Conservation (phyloP, 768 basidiomycete genomes). For the Psilocybe subaeruginosa region DNA sequence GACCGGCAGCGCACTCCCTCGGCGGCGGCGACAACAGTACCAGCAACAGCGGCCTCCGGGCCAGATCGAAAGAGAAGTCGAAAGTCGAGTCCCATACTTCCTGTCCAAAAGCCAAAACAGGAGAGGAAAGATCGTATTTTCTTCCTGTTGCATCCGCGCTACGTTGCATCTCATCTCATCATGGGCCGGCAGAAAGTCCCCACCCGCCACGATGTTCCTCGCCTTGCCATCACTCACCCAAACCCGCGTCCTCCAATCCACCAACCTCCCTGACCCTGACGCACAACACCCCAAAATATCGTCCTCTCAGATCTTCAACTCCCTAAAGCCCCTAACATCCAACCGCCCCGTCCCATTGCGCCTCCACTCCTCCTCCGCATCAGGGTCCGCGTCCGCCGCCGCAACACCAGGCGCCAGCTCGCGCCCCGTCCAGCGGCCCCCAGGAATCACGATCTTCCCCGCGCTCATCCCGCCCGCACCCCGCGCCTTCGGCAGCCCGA, state of each 20-base stretch:
- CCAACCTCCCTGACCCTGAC: not conserved
- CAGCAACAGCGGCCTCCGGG: no score
- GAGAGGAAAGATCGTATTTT: no score
- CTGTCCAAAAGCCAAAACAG: no score
- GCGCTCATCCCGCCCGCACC: slow-evolving; percentile 14
- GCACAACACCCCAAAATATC: not conserved
- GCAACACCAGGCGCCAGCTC: slow-evolving; percentile 20
- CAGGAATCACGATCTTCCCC: slow-evolving; percentile 72
- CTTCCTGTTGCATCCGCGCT: no score
- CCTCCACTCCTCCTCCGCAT: slow-evolving; percentile 55
- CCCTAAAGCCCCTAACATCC: slow-evolving; percentile 78
- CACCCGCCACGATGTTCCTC: no score
- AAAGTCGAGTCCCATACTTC: no score
- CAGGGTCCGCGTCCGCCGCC: slow-evolving; percentile 38
- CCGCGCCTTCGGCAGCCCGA: slow-evolving; percentile 65
- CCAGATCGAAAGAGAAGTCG: no score
- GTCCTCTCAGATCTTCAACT: slow-evolving; percentile 60
- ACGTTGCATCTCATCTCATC: no score
- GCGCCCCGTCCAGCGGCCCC: slow-evolving; percentile 47
- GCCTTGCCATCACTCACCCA: no score
- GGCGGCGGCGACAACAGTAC: no score
- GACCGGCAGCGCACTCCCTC: no score
- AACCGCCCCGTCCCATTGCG: slow-evolving; percentile 72
- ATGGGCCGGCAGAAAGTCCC: no score
- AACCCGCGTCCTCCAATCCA: not conserved